A percentile compares a stretch with the other conserved stretches of the same genome.
Evolutionary conservation across 768 basidiomycete genomes (phyloP).

Genomic region (Lactifluus pinguis): DNA sequence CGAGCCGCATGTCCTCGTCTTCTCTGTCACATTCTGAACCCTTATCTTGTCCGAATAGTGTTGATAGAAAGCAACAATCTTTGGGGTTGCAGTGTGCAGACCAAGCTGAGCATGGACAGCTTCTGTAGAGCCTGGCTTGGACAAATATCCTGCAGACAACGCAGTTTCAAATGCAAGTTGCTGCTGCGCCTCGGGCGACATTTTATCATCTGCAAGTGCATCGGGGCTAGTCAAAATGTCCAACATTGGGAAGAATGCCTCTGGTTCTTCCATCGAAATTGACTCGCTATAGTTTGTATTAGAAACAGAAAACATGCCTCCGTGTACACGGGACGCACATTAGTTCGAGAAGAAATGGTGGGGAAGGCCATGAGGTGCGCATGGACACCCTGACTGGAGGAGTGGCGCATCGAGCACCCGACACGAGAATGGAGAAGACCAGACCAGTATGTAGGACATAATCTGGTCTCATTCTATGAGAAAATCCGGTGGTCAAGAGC

Average conservation of each 20-base stretch:
- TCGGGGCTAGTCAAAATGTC: conserved; percentile 51
- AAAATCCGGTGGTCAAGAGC: background rate
- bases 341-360: conserved; percentile 20
- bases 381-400: conserved; percentile 31
- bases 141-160: conserved; percentile 37
- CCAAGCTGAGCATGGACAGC: conserved; percentile 65
- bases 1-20: conserved; percentile 42
- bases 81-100: conserved; percentile 70
- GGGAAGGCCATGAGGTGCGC: conserved; percentile 30
- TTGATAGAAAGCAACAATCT: conserved; percentile 76
- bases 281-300: conserved; percentile 56
- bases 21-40: conserved; percentile 23
- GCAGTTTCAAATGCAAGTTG: conserved; percentile 45
- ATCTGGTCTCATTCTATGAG: conserved; percentile 2
- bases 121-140: conserved; percentile 40
- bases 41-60: conserved; percentile 41
- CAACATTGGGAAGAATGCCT: conserved; percentile 70
- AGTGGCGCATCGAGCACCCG: conserved; percentile 3
- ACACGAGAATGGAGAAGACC: background rate
- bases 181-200: conserved; percentile 45
- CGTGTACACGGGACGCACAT: background rate
- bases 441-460: background rate
- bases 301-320: background rate
- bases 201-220: conserved; percentile 26
- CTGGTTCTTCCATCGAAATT: conserved; percentile 59